Evolutionary conservation across 495 filamentous ascomycete genomes (phyloP).

Genomic region (Talaromyces stipitatus): DNA sequence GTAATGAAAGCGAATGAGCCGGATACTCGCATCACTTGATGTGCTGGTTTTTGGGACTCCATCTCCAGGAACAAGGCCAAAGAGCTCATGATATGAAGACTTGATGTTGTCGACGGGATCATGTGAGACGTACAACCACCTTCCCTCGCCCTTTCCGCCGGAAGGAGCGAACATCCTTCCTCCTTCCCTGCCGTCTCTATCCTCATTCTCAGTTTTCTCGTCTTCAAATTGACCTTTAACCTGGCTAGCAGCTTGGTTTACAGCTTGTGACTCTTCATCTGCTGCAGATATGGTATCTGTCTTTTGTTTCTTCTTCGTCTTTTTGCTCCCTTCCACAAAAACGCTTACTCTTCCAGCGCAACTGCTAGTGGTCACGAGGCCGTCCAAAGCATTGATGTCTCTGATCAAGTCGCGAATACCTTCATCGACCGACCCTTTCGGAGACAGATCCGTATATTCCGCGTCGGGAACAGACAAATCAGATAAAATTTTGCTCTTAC

Average conservation of each 20-base stretch:
- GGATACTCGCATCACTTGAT: conserved; percentile 21
- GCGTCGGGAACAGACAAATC: conserved; percentile 54
- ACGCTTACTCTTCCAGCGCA: conserved; percentile 80
- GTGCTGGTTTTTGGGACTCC: conserved; percentile 18
- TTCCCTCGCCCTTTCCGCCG: conserved; percentile 77
- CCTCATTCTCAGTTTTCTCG: conserved; percentile 1
- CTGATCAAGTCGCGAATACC: conserved; percentile 67
- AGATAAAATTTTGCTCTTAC: conserved; percentile 59
- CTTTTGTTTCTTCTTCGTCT: conserved; percentile 5
- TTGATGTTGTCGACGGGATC: conserved; percentile 45
- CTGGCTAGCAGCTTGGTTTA: neutral
- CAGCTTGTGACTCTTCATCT: conserved; percentile 7
- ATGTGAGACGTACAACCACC: conserved; percentile 86
- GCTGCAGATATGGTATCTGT: neutral
- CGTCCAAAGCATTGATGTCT: conserved; percentile 63
- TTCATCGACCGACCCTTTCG: conserved; percentile 77
- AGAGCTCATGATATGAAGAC: conserved; percentile 19
- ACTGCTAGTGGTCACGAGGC: conserved; percentile 83
- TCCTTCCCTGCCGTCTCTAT: conserved; percentile 8
- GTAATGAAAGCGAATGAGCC: conserved; percentile 83
- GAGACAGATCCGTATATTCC: conserved; percentile 69
- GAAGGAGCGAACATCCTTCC: conserved; percentile 38
- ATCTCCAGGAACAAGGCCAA: conserved; percentile 27
- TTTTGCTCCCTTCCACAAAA: conserved; percentile 71
- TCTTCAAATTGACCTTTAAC: neutral